Evolutionary conservation across 805 yeast genomes (phyloP), one percentile per base, ranked within the genome.

Genomic region (Candida berthetii): DNA sequence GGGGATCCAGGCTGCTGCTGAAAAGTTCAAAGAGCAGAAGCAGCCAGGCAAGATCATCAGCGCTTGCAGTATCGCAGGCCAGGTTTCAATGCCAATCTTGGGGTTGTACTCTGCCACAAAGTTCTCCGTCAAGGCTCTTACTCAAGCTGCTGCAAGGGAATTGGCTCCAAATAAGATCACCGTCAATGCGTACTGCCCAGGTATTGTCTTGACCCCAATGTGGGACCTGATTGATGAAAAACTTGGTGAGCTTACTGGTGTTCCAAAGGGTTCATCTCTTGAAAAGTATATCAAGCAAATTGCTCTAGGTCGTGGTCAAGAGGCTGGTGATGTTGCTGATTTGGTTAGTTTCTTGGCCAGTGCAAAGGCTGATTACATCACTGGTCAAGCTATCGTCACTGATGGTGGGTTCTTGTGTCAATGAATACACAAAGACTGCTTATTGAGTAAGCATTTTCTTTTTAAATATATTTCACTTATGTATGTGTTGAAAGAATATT

Each of bases 101-200:
- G 58, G 64, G 10, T 43, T 55, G 32, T 68, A 68, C 42, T 55
- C 62, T 18, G 58, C 65, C 7, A 48, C 68, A 7, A 65, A 68
- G 42, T 64, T 59, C 38, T 71, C 70, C 3, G 63, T 68, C 10
- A 60, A 54, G 37, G 61, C 57, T 16, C 47, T 68, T 27, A 65
- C 70, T 4, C 64, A 64, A 42, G 52, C 60, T 14, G 61, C 65
- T 42, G 68, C 72, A 3, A 54, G 61, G 36, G 72, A 68, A 44
- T 49, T 61, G 44, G 69, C 69, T 1, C 41, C 50, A 7, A 41
- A 60, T 28, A 58, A 62, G 38, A 62, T 68, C 42, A 60, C 66
- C n/a, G 65, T 66, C 14, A 68, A 68, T 45, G 47, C 61, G 3
- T 61, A 65, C 42, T 62, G 64, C 44, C 71, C 71, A 16, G 72